Percentiles rank a stretch among this genome's conserved stretches.
phyloP scores from a whole-genome alignment of 306 rosid species.

The Prunus persica region DNA sequence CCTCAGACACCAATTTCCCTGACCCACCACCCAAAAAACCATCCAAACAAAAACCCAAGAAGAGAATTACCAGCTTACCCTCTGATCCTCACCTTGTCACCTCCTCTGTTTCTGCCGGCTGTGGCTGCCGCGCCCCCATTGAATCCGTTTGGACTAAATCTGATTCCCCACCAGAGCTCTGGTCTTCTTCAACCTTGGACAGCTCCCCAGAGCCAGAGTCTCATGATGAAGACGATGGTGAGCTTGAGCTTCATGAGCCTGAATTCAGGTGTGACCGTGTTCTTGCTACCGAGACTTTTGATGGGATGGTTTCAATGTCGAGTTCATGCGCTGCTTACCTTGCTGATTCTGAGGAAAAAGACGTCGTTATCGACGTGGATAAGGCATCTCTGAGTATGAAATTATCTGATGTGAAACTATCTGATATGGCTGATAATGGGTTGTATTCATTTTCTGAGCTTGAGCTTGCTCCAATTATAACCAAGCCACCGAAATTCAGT shows the following conservation, averaged over 20 bases:
- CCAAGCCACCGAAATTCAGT: slow-evolving; percentile 47
- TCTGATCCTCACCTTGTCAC: slow-evolving; percentile 29
- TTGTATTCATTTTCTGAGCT: slow-evolving; percentile 43
- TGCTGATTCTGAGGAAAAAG: slow-evolving; percentile 28
- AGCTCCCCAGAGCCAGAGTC: slow-evolving; percentile 41
- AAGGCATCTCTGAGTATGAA: slow-evolving; percentile 37
- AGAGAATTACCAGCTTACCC: slow-evolving; percentile 27
- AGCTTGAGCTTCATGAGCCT: slow-evolving; percentile 43
- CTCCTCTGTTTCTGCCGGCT: slow-evolving; percentile 43
- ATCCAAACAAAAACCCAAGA: slow-evolving; percentile 40
- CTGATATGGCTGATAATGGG: slow-evolving; percentile 29
- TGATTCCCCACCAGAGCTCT: slow-evolving; percentile 34
- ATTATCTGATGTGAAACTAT: slow-evolving; percentile 17
- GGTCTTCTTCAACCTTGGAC: slow-evolving; percentile 31
- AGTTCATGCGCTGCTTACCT: background rate
- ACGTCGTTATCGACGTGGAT: slow-evolving; percentile 59
- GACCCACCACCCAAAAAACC: slow-evolving; percentile 53
- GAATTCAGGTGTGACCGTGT: slow-evolving; percentile 72
- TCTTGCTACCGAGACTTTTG: slow-evolving; percentile 47
- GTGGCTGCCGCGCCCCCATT: slow-evolving; percentile 42
- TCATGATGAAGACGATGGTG: slow-evolving; percentile 15
- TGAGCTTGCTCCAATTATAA: slow-evolving; percentile 66
- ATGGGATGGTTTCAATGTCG: slow-evolving; percentile 22
- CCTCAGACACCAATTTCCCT: slow-evolving; percentile 20
- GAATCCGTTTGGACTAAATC: slow-evolving; percentile 63